Base-by-base conservation (phyloP, 2,329 filamentous ascomycete genomes). In the Tolypocladium paradoxum region DNA sequence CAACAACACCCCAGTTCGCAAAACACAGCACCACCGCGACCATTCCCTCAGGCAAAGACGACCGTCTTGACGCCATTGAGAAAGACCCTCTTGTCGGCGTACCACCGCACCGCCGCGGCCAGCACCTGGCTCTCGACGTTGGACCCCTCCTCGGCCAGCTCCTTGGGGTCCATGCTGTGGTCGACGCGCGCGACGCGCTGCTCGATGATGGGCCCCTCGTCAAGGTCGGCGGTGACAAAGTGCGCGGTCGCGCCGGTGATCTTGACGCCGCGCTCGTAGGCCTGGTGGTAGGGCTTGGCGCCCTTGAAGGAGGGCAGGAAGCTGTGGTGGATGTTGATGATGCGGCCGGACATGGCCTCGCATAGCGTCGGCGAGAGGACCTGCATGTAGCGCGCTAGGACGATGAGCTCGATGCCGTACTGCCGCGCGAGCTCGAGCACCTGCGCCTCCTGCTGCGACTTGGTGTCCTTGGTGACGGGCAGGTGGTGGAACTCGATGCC, bases 311-410 rank as follows among this genome's bases (percentile, higher is more conserved):
- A 85, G 0, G 88, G 88, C 76, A 93, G 69, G 80, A 93, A 93
- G 60, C 81, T 86, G 73, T 93, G 88, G 73, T 93, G 88, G 70
- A 93, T 92, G 73, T 93, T 93, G 84, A 93, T 92, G 73, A 93
- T 93, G 67, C 83, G 84, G 54, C 88, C 88, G 50, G 83, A 86
- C 87, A 93, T 91, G 62, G 82, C 87, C 54, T 77, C 72, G 73
- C 88, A 93, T 40, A 93, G 75, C 9, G 72, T 79, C 0, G 87
- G 87, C 24, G 83, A 87, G 12, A 93, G 77, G 34, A 93, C 87
- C 73, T 93, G 88, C 88, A 93, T 93, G 73, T 93, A 93, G 55
- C 88, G 83, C 7, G 88, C 88, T 48, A 93, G 75, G 1, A 93
- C 88, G 51, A 93, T 79, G 51, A 93, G 79, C 65, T 93, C 88